Conservation (phyloP, 768 basidiomycete genomes). For the Auricularia sp. region DNA sequence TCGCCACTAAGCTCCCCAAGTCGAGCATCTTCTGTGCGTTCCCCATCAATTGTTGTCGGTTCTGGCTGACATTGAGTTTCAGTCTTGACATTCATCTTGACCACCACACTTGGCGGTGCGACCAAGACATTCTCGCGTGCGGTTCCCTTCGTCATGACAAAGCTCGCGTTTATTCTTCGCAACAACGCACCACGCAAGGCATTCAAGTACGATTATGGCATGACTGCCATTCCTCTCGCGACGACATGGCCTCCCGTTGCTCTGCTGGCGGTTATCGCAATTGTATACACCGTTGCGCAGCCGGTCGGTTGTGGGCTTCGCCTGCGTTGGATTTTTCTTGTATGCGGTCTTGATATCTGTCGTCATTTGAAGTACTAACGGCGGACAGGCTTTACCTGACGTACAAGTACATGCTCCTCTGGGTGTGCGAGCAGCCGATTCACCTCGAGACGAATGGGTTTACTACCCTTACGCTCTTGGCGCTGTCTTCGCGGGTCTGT, state of each 20-base stretch:
- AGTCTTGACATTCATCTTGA: constrained; percentile 7
- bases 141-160: constrained; percentile 20
- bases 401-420: constrained; percentile 25
- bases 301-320: constrained; percentile 25
- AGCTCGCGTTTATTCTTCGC: constrained; percentile 17
- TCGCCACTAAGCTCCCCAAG: not conserved
- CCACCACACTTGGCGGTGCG: constrained; percentile 2
- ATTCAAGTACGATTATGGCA: constrained; percentile 14
- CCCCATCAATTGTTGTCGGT: not conserved
- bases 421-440: constrained; percentile 26
- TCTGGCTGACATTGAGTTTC: not conserved
- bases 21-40: not conserved
- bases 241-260: constrained; percentile 17
- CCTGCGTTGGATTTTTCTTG: constrained; percentile 21
- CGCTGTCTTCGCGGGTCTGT: constrained; percentile 49
- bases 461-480: constrained; percentile 28
- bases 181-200: constrained; percentile 25
- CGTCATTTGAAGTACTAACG: not conserved
- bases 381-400: constrained; percentile 16
- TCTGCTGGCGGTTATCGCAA: constrained; percentile 21
- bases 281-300: constrained; percentile 27
- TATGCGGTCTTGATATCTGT: not conserved
- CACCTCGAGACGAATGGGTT: constrained; percentile 27
- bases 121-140: constrained; percentile 18
- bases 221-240: constrained; percentile 10